Evolutionary conservation across 2,329 filamentous ascomycete species (phyloP), one percentile per base, ranked within the genome.

Genomic region (Claviceps sp.): DNA sequence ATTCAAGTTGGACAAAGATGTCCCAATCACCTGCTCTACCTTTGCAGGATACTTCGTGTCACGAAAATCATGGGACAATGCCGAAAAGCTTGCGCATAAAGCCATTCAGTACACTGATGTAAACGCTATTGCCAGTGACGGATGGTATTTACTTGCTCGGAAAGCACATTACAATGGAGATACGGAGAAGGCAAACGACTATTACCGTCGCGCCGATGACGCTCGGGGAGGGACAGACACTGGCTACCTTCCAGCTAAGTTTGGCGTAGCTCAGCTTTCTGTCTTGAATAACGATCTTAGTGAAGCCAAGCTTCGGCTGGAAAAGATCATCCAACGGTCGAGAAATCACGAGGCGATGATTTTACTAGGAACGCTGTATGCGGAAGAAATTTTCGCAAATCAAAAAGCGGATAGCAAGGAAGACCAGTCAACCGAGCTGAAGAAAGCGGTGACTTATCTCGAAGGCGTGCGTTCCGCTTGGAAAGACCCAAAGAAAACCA

Each of bases 41-140:
- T 95, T 98, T 66, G 88, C 89, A 45, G 78, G 82, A 56, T 96
- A 95, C 67, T 97, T 96, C 68, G 73, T 96, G 30, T 83, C 89
- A 2, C 80, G 87, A 61, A 94, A 89, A 64, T 81, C 82, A 8
- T 85, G 89, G 68, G 71, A 80, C 24, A 89, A 89, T 55, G 89
- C 93, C 10, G 89, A 97, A 58, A 82, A 83, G 19, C 76, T 98
- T 17, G 88, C 91, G 7, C 86, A 90, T 65, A 93, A 93, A 66
- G 90, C 93, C 6, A 96, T 98, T 56, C 89, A 96, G 62, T 85
- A 88, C 61, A 97, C 93, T 2, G 93, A 98, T 64, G 88, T 97
- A 59, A 95, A 95, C 65, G 88, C 90, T 3, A 89, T 97, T 65
- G 91, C 91, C 24, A 95, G 91, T 69, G 94, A 98, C 64, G 94